phyloP scores from a whole-genome alignment of 148 eudicot species.

The Tetragonia tetragonoides region DNA sequence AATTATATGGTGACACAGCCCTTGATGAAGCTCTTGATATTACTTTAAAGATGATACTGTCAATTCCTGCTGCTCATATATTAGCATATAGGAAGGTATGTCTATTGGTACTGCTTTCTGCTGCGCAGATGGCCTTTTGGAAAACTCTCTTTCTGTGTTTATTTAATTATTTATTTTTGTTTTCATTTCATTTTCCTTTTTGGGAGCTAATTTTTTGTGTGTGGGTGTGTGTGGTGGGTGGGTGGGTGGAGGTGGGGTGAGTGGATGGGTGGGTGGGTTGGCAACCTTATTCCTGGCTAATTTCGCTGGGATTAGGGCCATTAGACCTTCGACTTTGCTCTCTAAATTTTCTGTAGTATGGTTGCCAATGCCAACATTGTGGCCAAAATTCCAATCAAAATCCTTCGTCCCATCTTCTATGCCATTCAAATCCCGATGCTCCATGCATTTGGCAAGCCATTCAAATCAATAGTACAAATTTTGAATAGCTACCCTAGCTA shows the following conservation, averaged over 20 bases:
- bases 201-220: background rate
- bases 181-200: background rate
- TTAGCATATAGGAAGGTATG: conserved; percentile 85
- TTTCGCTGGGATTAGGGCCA: background rate
- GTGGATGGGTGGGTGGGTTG: background rate
- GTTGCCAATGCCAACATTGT: background rate
- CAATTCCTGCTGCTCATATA: conserved; percentile 77
- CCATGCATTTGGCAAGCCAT: too few species aligned
- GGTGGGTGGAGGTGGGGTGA: background rate
- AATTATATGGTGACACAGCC: conserved; percentile 95
- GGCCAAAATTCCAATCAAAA: too few species aligned
- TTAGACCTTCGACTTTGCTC: background rate
- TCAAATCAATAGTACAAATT: too few species aligned
- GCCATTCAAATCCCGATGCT: too few species aligned
- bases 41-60: conserved; percentile 73
- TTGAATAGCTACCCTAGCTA: too few species aligned
- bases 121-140: background rate
- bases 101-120: conserved; percentile 3
- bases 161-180: too few species aligned
- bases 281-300: background rate
- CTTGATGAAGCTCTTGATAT: conserved; percentile 83
- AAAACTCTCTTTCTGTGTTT: too few species aligned
- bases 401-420: too few species aligned
- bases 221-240: too few species aligned
- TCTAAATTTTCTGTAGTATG: background rate